Evolutionary conservation across 345 rosid genomes (phyloP).

Genomic region (Excoecaria cochinchinensis): DNA sequence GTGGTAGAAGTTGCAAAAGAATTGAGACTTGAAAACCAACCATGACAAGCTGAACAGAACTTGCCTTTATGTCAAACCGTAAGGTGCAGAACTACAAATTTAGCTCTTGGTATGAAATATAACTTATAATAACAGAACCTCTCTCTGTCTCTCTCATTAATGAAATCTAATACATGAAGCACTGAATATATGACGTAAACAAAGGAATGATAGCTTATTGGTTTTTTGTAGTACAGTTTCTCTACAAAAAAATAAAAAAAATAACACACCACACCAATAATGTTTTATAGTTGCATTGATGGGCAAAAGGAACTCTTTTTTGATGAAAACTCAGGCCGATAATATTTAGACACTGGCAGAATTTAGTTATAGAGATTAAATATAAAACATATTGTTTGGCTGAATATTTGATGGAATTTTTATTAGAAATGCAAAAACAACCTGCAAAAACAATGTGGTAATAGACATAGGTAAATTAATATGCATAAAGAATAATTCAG

Average conservation of each 20-base stretch:
- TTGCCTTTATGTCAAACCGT: not conserved
- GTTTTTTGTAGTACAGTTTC: not conserved
- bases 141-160: not conserved
- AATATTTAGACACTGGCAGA: not conserved
- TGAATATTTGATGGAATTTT: conserved; percentile 1
- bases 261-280: not conserved
- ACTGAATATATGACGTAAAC: not conserved
- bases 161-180: not conserved
- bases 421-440: conserved; percentile 2
- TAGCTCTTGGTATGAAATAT: not conserved
- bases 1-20: conserved; percentile 9
- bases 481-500: not conserved
- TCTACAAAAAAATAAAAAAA: not conserved
- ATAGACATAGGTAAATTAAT: not conserved
- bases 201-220: not conserved
- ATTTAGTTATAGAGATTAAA: not conserved
- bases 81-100: not conserved
- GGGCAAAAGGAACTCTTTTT: not conserved
- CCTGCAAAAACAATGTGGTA: conserved; percentile 5
- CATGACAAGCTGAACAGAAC: not conserved
- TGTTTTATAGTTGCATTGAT: not conserved
- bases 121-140: not conserved
- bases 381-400: not conserved
- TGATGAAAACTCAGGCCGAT: not conserved
- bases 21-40: conserved; percentile 2